Evolutionary conservation across 805 yeast genomes (phyloP).

Genomic region (Suhomyces pyralidae): DNA sequence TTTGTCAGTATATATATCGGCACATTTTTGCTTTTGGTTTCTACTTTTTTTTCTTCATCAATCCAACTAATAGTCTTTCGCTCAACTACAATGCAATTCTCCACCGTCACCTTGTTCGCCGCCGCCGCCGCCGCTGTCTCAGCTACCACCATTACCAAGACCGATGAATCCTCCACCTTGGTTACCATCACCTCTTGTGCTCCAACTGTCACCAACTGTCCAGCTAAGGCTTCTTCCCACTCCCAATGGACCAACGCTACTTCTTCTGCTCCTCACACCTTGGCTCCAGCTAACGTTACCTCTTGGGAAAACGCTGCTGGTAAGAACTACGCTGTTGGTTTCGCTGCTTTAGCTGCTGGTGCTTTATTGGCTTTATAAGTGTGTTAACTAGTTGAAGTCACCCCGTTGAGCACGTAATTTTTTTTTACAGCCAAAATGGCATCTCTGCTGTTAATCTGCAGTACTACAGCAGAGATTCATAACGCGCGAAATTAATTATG

Average conservation of each 20-base stretch:
- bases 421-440: background rate
- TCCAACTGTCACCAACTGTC: constrained; percentile 42
- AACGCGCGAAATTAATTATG: background rate
- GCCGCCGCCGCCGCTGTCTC: constrained; percentile 36
- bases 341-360: constrained; percentile 20
- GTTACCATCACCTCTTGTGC: constrained; percentile 44
- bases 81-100: constrained; percentile 45
- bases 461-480: background rate
- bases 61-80: constrained; percentile 37
- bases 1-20: background rate
- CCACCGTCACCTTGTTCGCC: constrained; percentile 40
- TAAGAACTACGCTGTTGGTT: constrained; percentile 14
- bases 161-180: constrained; percentile 32
- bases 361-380: constrained; percentile 32
- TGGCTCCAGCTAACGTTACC: constrained; percentile 11
- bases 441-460: background rate
- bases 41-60: constrained; percentile 15
- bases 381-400: background rate
- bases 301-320: constrained; percentile 26
- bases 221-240: constrained; percentile 20
- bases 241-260: constrained; percentile 15
- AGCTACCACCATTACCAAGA: constrained; percentile 29
- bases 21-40: background rate
- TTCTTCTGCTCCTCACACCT: constrained; percentile 14
- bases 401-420: background rate